Conservation (phyloP, 805 yeast species). For the Starmerella etchellsii region DNA sequence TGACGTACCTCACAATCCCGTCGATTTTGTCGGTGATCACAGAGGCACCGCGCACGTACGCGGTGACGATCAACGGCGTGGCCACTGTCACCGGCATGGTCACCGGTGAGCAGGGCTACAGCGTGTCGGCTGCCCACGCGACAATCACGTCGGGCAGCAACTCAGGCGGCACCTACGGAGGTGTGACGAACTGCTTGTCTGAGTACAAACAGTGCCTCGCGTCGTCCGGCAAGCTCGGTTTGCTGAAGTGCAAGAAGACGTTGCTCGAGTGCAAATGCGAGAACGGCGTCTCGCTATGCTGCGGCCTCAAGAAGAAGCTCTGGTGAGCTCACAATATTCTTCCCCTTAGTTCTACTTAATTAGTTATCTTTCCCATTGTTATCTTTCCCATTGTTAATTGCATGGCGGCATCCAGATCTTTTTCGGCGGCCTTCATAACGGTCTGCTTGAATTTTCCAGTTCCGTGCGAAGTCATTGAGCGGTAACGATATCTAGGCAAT, state of each 20-base stretch:
- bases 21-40: constrained; percentile 14
- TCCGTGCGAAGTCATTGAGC: too few species aligned
- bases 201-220: constrained; percentile 15
- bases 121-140: constrained; percentile 2
- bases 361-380: too few species aligned
- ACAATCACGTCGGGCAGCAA: constrained; percentile 11
- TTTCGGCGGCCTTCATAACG: too few species aligned
- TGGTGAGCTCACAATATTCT: neutral
- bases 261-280: constrained; percentile 22
- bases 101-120: constrained; percentile 7
- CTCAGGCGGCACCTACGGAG: constrained; percentile 15
- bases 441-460: too few species aligned
- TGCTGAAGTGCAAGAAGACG: constrained; percentile 18
- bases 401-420: too few species aligned
- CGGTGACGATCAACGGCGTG: constrained; percentile 11
- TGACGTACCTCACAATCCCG: constrained; percentile 9
- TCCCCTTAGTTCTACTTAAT: too few species aligned
- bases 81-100: constrained; percentile 12
- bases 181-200: constrained; percentile 18
- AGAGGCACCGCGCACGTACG: constrained; percentile 9
- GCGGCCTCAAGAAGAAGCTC: constrained; percentile 13
- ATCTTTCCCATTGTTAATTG: too few species aligned
- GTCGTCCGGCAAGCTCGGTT: constrained; percentile 7
- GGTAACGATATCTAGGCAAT: too few species aligned
- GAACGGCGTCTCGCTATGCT: constrained; percentile 20